phyloP scores from a whole-genome alignment of 768 basidiomycete species.

The Psilocybe subaeruginosa region DNA sequence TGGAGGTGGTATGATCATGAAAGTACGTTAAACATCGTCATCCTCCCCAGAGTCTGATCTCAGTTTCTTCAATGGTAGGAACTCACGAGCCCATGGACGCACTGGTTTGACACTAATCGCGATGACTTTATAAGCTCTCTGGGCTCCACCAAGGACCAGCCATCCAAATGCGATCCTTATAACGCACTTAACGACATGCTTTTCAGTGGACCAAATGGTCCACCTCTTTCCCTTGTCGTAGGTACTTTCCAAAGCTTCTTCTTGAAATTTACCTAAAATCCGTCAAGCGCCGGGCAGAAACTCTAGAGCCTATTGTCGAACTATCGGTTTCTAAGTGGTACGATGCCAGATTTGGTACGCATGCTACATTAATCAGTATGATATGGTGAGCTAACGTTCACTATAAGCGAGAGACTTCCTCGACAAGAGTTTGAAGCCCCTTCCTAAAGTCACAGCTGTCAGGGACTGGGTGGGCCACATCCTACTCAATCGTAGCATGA shows the following conservation, averaged over 20 bases:
- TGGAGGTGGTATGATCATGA: slow-evolving; percentile 1
- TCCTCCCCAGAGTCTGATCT: background rate
- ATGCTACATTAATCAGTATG: background rate
- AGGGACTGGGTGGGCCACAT: slow-evolving; percentile 2
- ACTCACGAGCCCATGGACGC: background rate
- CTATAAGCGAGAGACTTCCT: background rate
- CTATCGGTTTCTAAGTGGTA: background rate
- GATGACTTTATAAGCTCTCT: background rate
- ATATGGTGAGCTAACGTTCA: too few relatives aligned
- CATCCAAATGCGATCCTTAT: background rate
- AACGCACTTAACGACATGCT: background rate
- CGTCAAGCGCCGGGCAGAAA: background rate
- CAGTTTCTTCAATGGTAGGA: background rate
- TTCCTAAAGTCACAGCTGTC: background rate
- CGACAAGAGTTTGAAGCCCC: background rate
- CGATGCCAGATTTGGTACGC: slow-evolving; percentile 1
- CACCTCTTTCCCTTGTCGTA: background rate
- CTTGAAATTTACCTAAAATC: background rate
- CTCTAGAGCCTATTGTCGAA: background rate
- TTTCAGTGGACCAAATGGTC: background rate
- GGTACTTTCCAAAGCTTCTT: background rate
- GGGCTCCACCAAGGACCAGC: background rate
- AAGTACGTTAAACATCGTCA: background rate
- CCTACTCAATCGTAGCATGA: slow-evolving; percentile 3
- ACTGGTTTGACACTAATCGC: slow-evolving; percentile 1